Conservation (phyloP, 139 green algal genomes). For the Haematococcus lacustris region DNA sequence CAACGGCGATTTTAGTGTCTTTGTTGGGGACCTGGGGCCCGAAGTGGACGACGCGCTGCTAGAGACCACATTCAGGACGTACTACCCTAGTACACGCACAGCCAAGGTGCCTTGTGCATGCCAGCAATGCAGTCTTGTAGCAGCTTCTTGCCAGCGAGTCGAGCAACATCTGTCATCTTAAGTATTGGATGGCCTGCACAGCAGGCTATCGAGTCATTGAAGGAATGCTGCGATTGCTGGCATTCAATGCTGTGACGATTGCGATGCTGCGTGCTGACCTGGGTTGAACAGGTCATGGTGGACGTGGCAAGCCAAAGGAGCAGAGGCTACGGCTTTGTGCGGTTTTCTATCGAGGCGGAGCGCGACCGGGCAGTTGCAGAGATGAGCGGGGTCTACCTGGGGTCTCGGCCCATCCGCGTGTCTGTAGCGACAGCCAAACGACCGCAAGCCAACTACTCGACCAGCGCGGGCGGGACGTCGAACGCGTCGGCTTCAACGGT, state of each 20-base stretch:
- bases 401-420: conserved; percentile 65
- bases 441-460: conserved; percentile 6
- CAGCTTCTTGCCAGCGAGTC: too few relatives aligned
- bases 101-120: too few relatives aligned
- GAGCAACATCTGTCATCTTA: too few relatives aligned
- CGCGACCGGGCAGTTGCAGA: conserved; percentile 73
- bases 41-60: conserved; percentile 89
- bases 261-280: too few relatives aligned
- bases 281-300: conserved; percentile 85
- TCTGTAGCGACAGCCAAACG: conserved; percentile 54
- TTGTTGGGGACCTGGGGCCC: conserved; percentile 86
- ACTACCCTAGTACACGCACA: conserved; percentile 70
- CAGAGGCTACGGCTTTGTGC: conserved; percentile 95
- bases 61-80: conserved; percentile 76
- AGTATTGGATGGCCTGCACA: too few relatives aligned
- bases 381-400: conserved; percentile 79
- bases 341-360: conserved; percentile 78
- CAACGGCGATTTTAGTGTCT: conserved; percentile 83
- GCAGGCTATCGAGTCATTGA: too few relatives aligned
- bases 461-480: conserved; percentile 7
- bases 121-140: too few relatives aligned
- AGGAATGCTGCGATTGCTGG: too few relatives aligned
- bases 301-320: conserved; percentile 73
- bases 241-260: too few relatives aligned
- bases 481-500: not conserved